These are phyloP conservation scores for Aspergillus costaricaensis DNA, from an alignment of 2,329 filamentous ascomycete species.

Conservation along the genomic window DNA sequence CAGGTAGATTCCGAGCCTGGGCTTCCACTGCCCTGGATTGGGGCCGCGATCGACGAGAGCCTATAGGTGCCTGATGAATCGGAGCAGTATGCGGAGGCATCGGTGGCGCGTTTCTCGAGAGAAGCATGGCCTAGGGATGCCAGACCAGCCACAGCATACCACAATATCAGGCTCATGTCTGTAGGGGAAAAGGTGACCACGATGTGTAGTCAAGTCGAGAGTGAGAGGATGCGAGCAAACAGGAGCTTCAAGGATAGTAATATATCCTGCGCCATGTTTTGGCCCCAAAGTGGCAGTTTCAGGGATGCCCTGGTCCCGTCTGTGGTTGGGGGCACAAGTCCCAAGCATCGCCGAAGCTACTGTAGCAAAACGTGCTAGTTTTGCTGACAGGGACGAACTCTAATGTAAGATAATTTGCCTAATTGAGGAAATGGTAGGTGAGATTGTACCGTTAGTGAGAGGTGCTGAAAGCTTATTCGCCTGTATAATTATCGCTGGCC, in stretches of 20 bases:
- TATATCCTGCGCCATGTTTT: neutral
- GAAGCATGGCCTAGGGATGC: conserved; percentile 17
- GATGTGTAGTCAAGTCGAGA: neutral
- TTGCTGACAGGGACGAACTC: neutral
- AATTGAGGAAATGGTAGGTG: neutral
- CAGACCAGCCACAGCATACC: conserved; percentile 5
- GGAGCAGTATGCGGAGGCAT: conserved; percentile 30
- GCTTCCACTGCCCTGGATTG: conserved; percentile 22
- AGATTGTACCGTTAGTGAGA: neutral
- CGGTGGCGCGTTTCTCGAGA: conserved; percentile 19
- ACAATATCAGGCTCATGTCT: neutral
- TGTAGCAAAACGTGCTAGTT: neutral
- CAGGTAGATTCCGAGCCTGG: conserved; percentile 27
- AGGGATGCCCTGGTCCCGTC: neutral
- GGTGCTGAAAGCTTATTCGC: neutral
- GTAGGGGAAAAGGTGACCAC: neutral
- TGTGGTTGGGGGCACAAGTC: neutral
- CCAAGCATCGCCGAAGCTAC: neutral
- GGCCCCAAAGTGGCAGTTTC: neutral
- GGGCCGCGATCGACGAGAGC: conserved; percentile 23
- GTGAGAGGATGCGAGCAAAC: too few relatives aligned
- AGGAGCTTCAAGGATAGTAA: neutral
- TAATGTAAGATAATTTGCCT: neutral
- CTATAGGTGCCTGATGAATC: conserved; percentile 30
- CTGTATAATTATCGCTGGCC: neutral